These are phyloP conservation scores for Drechslera avenae DNA, from an alignment of 2,329 filamentous ascomycete species.

Conservation along the genomic window DNA sequence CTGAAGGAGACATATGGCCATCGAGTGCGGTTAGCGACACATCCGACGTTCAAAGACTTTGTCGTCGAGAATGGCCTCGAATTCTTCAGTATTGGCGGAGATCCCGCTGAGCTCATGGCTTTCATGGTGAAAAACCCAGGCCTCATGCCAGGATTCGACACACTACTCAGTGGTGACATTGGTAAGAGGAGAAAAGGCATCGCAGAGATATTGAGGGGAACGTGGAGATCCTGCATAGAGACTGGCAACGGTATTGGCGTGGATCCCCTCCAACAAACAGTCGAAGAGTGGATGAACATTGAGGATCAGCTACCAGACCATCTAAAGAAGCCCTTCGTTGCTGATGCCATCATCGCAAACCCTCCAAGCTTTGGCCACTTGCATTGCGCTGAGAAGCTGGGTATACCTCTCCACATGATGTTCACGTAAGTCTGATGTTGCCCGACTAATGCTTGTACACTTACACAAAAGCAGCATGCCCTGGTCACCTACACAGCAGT, in stretches of 20 bases:
- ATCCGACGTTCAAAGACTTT: conserved; percentile 45
- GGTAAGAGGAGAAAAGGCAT: conserved; percentile 75
- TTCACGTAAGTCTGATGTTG: conserved; percentile 68
- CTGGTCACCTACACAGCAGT: conserved; percentile 83
- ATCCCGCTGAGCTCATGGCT: conserved; percentile 62
- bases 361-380: conserved; percentile 78
- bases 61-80: conserved; percentile 57
- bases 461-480: conserved; percentile 67
- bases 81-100: conserved; percentile 58
- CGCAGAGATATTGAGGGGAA: conserved; percentile 78
- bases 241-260: conserved; percentile 68
- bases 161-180: conserved; percentile 76
- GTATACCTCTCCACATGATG: conserved; percentile 81
- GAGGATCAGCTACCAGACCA: conserved; percentile 46
- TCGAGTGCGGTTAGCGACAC: conserved; percentile 38
- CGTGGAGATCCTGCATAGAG: conserved; percentile 85
- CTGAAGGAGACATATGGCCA: conserved; percentile 45
- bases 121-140: conserved; percentile 93
- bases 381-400: conserved; percentile 75
- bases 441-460: neutral
- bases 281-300: conserved; percentile 57
- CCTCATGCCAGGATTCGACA: conserved; percentile 80
- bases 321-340: conserved; percentile 70
- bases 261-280: conserved; percentile 57
- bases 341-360: conserved; percentile 80